Evolutionary conservation across 371 early-diverging fungal species (phyloP), one percentile per base, ranked within the genome.

Genomic region (Mortierella sp.): DNA sequence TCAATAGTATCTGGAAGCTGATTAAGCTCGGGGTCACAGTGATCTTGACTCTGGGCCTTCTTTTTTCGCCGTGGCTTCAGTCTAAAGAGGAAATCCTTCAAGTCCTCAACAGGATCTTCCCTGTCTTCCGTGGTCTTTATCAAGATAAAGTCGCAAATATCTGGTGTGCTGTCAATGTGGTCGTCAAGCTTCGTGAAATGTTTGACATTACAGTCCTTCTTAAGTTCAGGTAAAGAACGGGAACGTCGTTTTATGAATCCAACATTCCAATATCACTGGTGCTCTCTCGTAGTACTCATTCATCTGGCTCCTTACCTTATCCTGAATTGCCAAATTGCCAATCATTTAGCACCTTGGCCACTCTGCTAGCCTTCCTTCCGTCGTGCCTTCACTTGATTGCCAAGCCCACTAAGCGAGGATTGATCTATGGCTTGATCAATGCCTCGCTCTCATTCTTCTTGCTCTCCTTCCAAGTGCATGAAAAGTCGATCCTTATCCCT

Each of bases 81-180:
- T 87, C 91, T 1, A 9, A 88, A 11, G 88, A 86, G 0, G 89
- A 92, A 48, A 64, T 97, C 7, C 55, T 80, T n/a, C 97, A 97
- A 74, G 91, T 97, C 0, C 60, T 94, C 6, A 80, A 84, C 45
- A 90, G 99, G 9, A 84, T 98, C 2, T 98, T 98, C 62, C 99
- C 99, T 0, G 89, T 98, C 1, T 91, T 92, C 7, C 91, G 99
- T 30, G 99, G 99, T 0, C 84, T 98, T 7, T 98, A 94, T 80
- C 98, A 98, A 74, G 99, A 98, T 83, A 98, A 98, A 80, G 98
- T 98, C 0, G 98, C 97, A 45, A 98, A 96, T 71, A 72, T 98
- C 6, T 98, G 99, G 99, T 98, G 99, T 75, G 93, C 97, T 0
- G 26, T 95, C 2, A 96, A 91, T 63, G 89, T 97, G 1, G 83